These are phyloP conservation scores for Verticillium albo-atrum DNA, from an alignment of 2,329 filamentous ascomycete species.

Conservation along the genomic window DNA sequence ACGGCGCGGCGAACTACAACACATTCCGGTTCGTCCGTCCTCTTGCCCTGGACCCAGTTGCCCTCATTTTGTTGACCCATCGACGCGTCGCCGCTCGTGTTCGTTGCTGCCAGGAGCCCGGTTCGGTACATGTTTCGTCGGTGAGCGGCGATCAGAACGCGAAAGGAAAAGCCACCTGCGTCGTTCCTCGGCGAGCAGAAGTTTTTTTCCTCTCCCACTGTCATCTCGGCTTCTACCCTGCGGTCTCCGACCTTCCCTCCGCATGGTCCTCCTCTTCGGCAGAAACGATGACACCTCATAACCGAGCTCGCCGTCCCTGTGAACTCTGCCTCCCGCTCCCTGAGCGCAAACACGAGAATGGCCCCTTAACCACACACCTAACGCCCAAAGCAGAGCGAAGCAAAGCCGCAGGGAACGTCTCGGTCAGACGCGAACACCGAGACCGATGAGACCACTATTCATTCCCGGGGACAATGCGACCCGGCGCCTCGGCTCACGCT, in stretches of 20 bases:
- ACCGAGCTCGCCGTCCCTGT: not conserved
- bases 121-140: not conserved
- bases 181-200: not conserved
- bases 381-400: not conserved
- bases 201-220: not conserved
- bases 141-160: not conserved
- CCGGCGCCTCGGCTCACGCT: not conserved
- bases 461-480: not conserved
- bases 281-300: not conserved
- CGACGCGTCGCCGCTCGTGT: not conserved
- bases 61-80: not conserved
- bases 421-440: not conserved
- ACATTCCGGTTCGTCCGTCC: not conserved
- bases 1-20: not conserved
- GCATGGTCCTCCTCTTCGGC: not conserved
- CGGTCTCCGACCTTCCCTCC: not conserved
- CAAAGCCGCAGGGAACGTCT: not conserved
- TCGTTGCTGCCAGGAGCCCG: not conserved
- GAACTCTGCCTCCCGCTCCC: not conserved
- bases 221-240: not conserved
- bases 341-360: not conserved
- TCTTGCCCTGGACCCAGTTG: not conserved
- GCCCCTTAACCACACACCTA: not conserved
- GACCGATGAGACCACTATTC: not conserved
- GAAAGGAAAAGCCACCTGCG: not conserved